Evolutionary conservation across 2,329 filamentous ascomycete genomes (phyloP), one percentile per base, ranked within the genome.

Genomic region (Penicillium freii): DNA sequence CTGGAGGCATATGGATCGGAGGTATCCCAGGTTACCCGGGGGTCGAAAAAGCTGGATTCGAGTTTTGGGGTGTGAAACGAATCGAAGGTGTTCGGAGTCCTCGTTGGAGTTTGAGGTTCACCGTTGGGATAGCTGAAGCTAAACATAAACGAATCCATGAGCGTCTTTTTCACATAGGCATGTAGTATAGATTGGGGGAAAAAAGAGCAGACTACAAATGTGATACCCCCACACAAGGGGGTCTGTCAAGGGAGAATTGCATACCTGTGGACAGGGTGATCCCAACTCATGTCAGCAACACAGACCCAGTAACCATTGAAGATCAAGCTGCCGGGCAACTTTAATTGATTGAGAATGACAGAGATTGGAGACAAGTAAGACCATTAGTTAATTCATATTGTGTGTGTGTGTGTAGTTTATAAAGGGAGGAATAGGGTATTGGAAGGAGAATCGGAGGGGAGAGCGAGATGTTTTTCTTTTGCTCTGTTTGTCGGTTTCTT

Each of bases 101-200:
- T 76, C 54, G 77, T 79, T 9, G 77, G 77, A 55, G 77, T 79
- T 60, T 77, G 76, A 61, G 77, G 77, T 71, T 79, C 75, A 67
- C 75, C 76, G 72, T 52, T 52, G 53, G 75, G 72, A 68, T 76
- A 76, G 71, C 66, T 77, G 73, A 79, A 79, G 73, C 77, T 79
- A 62, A 68, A 73, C 51, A 69, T 66, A 62, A 68, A 57, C 17
- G 66, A 66, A 54, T 70, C 63, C 51, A 69, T 74, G 62, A 76
- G 73, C 63, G 69, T 67, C 63, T 17, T 21, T 31, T 36, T 55
- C 58, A 55, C 13, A 40, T 54, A 46, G 47, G 31, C 43, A 54
- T 36, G 55, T 39, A 53, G 57, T 23, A 43, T 39, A 38, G 23
- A 53, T 23, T 52, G 46, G 34, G n/a, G 47, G 39, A 43, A 53